Percentiles rank a stretch among this genome's conserved stretches.
These are phyloP conservation scores for Colletotrichum acutatum DNA, from an alignment of 2,329 filamentous ascomycete species.

Conservation along the genomic window DNA sequence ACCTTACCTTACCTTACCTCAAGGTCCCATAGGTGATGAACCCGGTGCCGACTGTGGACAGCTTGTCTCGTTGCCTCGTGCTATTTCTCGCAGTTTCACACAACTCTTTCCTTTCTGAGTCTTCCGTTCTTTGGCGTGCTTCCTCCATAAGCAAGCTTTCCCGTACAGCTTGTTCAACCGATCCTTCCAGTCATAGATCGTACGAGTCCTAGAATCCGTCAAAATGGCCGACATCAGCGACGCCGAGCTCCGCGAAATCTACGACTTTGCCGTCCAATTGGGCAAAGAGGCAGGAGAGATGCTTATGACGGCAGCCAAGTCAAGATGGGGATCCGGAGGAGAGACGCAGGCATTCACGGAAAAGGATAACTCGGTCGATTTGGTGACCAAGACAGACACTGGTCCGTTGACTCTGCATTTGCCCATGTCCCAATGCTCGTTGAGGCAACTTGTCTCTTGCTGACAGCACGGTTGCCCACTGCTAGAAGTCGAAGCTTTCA, in stretches of 20 bases:
- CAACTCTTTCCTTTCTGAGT: neutral
- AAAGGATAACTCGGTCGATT: conserved; percentile 81
- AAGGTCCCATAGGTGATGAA: neutral
- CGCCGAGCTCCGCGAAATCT: conserved; percentile 71
- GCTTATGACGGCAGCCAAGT: conserved; percentile 71
- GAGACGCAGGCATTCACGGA: conserved; percentile 59
- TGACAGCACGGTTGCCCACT: neutral
- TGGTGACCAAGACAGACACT: conserved; percentile 81
- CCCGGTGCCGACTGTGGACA: conserved; percentile 5
- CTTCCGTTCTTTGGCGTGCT: neutral
- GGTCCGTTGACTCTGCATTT: conserved; percentile 54
- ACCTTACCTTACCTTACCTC: too few relatives aligned
- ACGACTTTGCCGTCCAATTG: conserved; percentile 76
- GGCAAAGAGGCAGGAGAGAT: conserved; percentile 76
- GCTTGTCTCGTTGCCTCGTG: neutral
- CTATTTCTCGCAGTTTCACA: conserved; percentile 1
- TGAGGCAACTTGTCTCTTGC: neutral
- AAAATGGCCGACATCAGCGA: conserved; percentile 44
- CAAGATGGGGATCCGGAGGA: conserved; percentile 57
- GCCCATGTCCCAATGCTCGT: neutral
- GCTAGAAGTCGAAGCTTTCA: conserved; percentile 77
- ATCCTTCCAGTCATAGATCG: conserved; percentile 18
- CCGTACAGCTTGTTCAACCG: neutral
- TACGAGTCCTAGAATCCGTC: neutral
- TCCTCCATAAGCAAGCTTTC: neutral